Evolutionary conservation across 2,329 filamentous ascomycete genomes (phyloP).

Genomic region (Pyrenophora seminiperda): DNA sequence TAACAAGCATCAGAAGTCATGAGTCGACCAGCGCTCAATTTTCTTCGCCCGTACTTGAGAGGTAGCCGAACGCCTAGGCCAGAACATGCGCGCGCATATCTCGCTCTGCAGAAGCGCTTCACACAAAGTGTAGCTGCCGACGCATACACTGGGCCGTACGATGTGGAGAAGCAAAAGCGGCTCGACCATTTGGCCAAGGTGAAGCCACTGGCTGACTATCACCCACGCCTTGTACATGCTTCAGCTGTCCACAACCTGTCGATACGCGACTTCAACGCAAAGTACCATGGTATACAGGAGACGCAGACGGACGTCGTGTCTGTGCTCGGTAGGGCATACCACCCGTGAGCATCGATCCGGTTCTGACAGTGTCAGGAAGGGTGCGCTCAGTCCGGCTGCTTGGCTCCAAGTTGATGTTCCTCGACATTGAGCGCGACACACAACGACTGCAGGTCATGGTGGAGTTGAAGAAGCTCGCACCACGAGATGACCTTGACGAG

Average conservation of each 20-base stretch:
- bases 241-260: constrained; percentile 26
- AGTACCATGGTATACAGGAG: constrained; percentile 37
- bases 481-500: constrained; percentile 46
- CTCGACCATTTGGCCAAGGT: constrained; percentile 59
- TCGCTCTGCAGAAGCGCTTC: constrained; percentile 46
- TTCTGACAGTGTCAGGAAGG: constrained; percentile 64
- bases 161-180: constrained; percentile 59
- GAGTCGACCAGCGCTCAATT: constrained; percentile 55
- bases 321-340: constrained; percentile 40
- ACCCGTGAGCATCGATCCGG: background rate
- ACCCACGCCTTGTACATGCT: constrained; percentile 56
- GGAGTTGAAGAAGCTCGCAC: constrained; percentile 62
- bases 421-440: constrained; percentile 78
- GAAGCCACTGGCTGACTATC: constrained; percentile 57
- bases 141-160: constrained; percentile 40
- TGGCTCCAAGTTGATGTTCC: constrained; percentile 80
- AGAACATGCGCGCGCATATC: constrained; percentile 59
- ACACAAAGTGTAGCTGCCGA: constrained; percentile 26
- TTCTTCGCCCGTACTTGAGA: constrained; percentile 62
- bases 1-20: constrained; percentile 51
- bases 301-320: constrained; percentile 37
- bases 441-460: constrained; percentile 76
- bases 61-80: constrained; percentile 46
- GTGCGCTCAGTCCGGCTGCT: constrained; percentile 72
- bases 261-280: constrained; percentile 36